Evolutionary conservation across 1,284 basidiomycete genomes (phyloP).

Genomic region (Laetiporus sulphureus): DNA sequence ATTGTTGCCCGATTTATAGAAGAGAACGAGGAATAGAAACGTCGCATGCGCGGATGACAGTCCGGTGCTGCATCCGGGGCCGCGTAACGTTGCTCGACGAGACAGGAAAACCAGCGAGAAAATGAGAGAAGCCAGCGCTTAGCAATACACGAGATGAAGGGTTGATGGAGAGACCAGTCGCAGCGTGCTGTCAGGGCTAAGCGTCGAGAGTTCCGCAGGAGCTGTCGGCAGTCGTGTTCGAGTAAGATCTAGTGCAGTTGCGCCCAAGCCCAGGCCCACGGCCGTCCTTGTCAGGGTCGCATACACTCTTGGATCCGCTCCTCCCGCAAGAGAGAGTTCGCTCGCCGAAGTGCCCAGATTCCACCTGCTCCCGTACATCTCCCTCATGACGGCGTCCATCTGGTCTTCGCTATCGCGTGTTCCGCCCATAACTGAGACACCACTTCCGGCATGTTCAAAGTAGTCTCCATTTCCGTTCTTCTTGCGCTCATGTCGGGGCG

Average conservation of each 20-base stretch:
- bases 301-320: constrained; percentile 8
- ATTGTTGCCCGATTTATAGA: too few species aligned
- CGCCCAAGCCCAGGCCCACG: constrained; percentile 13
- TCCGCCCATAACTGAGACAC: constrained; percentile 1
- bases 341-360: constrained; percentile 11
- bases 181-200: constrained; percentile 17
- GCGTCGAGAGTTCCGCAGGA: constrained; percentile 17
- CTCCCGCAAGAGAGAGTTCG: constrained; percentile 7
- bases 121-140: too few species aligned
- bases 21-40: too few species aligned
- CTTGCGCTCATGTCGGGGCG: constrained; percentile 10
- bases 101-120: too few species aligned
- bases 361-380: constrained; percentile 24
- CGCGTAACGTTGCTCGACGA: too few species aligned
- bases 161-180: constrained; percentile 19
- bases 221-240: neutral
- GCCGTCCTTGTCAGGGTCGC: constrained; percentile 1
- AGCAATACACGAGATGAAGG: constrained; percentile 6
- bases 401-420: constrained; percentile 19
- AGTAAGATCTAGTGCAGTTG: constrained; percentile 5
- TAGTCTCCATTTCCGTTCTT: constrained; percentile 4
- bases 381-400: constrained; percentile 25
- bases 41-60: too few species aligned
- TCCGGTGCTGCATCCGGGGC: too few species aligned
- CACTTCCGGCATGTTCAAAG: neutral